These are phyloP conservation scores for Penicillium bialowiezense DNA, from an alignment of 495 filamentous ascomycete species.

Conservation along the genomic window DNA sequence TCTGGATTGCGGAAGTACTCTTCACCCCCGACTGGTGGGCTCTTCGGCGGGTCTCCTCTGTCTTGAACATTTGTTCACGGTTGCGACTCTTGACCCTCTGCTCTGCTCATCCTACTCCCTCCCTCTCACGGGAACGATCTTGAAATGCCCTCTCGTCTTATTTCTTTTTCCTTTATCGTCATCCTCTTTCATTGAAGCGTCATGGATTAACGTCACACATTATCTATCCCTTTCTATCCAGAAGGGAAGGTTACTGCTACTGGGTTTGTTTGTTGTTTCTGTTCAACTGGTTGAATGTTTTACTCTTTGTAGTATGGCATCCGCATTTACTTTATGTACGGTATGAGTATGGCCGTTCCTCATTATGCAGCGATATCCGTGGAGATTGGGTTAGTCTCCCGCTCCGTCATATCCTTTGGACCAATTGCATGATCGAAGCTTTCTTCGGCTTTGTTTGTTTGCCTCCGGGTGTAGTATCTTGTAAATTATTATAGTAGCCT, in stretches of 20 bases:
- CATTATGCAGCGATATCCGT: conserved; percentile 40
- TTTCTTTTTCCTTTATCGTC: conserved; percentile 9
- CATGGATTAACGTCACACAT: conserved; percentile 29
- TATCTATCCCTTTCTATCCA: conserved; percentile 12
- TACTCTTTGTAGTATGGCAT: conserved; percentile 21
- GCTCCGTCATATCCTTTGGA: conserved; percentile 27
- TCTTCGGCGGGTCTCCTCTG: conserved; percentile 29
- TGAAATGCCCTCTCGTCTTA: conserved; percentile 10
- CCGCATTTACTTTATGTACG: conserved; percentile 23
- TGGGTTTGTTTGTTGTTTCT: conserved; percentile 19
- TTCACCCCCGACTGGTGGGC: conserved; percentile 38
- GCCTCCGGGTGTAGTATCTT: neutral
- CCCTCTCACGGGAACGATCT: conserved; percentile 16
- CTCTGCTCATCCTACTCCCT: neutral
- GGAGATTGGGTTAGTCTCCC: conserved; percentile 29
- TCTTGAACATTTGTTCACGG: conserved; percentile 3
- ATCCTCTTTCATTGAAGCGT: conserved; percentile 26
- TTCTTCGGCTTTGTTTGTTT: conserved; percentile 18
- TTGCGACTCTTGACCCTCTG: neutral
- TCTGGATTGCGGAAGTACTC: conserved; percentile 41
- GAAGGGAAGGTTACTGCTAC: conserved; percentile 7
- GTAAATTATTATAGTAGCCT: too few species aligned
- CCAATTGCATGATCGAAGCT: conserved; percentile 39
- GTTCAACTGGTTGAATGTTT: conserved; percentile 9
- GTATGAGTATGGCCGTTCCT: conserved; percentile 26